Evolutionary conservation across 805 yeast genomes (phyloP), one percentile per base, ranked within the genome.

Genomic region (Suhomyces canberraensis): DNA sequence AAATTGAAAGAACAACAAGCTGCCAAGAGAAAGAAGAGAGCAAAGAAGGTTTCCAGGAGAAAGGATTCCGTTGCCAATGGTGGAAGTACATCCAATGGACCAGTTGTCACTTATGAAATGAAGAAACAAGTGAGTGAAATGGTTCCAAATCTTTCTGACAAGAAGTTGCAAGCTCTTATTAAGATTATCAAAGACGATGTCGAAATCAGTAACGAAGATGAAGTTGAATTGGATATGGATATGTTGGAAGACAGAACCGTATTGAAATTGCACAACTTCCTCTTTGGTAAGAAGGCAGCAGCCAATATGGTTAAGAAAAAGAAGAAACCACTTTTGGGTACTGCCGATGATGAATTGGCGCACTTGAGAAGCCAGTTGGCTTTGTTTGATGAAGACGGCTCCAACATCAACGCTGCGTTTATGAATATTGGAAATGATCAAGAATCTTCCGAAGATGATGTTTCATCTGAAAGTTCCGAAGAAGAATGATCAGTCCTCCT

Each of bases 181-280:
- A 78, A 84, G 35, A 88, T 93, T 44, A 88, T 93, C 47, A 84
- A 84, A 54, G 93, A 85, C 58, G 79, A 75, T 50, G 57, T 69
- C 35, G 69, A 65, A 38, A 57, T 65, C 34, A 55, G 60, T 33
- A 91, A 88, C 51, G 98, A 91, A 40, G 98, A 93, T 43, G 72
- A 66, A 67, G 93, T 93, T 43, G 98, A 93, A 69, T 74, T 93
- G 42, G 98, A 93, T 61, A 84, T 93, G 81, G 97, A 93, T 58
- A 84, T 84, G 61, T 73, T 93, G 49, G 96, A 87, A 51, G 88
- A 87, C 46, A 68, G 77, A 28, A 90, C 97, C 1, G 75, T 91
- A 37, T 65, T 86, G 57, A 85, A 86, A 54, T 69, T 93, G 45
- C 91, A 89, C 71, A 82, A 84, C 58, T 85, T 83, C 50, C 88